phyloP scores from a whole-genome alignment of 176 grass and related monocot genomes.

The Carex pumila region DNA sequence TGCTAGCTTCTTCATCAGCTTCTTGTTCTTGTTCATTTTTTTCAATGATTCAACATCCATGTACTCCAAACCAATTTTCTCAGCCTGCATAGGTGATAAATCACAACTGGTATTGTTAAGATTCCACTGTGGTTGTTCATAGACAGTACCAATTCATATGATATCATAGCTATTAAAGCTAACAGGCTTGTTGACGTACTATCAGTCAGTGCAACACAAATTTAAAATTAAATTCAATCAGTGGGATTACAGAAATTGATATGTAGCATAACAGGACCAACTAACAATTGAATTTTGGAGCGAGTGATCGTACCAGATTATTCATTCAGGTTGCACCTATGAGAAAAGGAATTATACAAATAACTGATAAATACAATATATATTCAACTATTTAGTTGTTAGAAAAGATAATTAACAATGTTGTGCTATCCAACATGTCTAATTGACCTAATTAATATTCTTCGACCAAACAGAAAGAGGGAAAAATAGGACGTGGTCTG shows the following conservation, averaged over 20 bases:
- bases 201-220: background rate
- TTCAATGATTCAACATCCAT: conserved; percentile 92
- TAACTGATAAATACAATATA: background rate
- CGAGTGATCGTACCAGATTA: conserved; percentile 51
- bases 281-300: conserved; percentile 64
- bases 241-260: background rate
- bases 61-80: conserved; percentile 54
- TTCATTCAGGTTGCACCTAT: conserved; percentile 80
- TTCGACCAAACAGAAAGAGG: too few relatives aligned
- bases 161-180: background rate
- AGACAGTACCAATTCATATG: background rate
- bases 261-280: too few relatives aligned
- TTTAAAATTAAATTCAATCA: background rate
- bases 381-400: background rate
- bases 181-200: background rate
- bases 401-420: background rate
- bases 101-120: background rate
- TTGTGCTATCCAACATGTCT: background rate
- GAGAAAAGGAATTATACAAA: background rate
- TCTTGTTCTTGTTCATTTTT: conserved; percentile 98
- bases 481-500: too few relatives aligned
- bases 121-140: background rate
- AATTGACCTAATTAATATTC: too few relatives aligned
- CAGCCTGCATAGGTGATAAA: conserved; percentile 32
- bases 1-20: conserved; percentile 82